These are phyloP conservation scores for Ammopiptanthus mongolicus DNA, from an alignment of 306 rosid genomes.

Conservation along the genomic window DNA sequence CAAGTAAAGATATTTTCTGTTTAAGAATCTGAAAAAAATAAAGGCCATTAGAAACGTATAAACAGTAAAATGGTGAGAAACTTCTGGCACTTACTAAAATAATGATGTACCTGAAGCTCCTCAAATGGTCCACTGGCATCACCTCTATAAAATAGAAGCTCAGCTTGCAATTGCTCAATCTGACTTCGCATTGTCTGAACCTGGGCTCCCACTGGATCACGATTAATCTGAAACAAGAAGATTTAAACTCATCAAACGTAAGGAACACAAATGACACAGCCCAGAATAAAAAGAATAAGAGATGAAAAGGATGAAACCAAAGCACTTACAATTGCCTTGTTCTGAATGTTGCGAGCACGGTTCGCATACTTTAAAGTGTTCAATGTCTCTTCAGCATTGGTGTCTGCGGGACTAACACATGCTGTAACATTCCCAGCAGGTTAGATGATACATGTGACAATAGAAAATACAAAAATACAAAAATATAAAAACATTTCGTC, in stretches of 20 bases:
- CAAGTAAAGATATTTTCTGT: slow-evolving; percentile 83
- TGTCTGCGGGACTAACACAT: slow-evolving; percentile 99
- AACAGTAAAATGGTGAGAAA: neutral
- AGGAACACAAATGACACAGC: neutral
- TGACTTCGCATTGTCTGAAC: slow-evolving; percentile 78
- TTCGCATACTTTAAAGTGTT: slow-evolving; percentile 94
- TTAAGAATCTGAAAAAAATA: slow-evolving; percentile 58
- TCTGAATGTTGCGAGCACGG: slow-evolving; percentile 99
- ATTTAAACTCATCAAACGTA: neutral
- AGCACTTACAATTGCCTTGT: slow-evolving; percentile 84
- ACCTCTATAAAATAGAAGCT: slow-evolving; percentile 79
- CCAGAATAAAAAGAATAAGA: neutral
- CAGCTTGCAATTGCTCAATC: slow-evolving; percentile 89
- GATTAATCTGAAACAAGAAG: slow-evolving; percentile 59
- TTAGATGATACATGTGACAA: neutral
- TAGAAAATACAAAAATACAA: neutral
- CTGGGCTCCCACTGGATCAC: slow-evolving; percentile 84
- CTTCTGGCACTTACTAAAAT: neutral
- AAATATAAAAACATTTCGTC: neutral
- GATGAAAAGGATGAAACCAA: neutral
- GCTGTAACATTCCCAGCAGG: slow-evolving; percentile 43
- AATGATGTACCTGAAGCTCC: slow-evolving; percentile 66
- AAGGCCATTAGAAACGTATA: slow-evolving; percentile 5
- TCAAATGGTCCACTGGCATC: slow-evolving; percentile 72
- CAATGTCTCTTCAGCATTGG: slow-evolving; percentile 95